Base-by-base conservation (phyloP, 768 basidiomycete genomes). In the Tylopilus subfusipes region DNA sequence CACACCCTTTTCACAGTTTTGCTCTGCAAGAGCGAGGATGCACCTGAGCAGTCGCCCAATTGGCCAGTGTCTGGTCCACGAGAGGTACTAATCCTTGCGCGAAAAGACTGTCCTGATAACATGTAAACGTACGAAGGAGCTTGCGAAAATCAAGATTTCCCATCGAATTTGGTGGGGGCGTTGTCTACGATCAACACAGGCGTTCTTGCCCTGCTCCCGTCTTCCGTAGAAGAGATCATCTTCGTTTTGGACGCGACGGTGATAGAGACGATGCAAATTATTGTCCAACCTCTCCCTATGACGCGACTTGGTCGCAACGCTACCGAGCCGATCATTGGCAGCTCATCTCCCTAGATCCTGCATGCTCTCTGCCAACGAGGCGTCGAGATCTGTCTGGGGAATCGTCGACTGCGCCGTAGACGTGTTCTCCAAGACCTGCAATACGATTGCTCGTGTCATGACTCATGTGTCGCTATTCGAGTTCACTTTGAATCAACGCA, bases 341-440 rank as follows among this genome's bases (percentile, higher is more conserved):
- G 11, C 33, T 30, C 36, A 64, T 46, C 46, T 64, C 43, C 62
- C 65, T 21, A 67, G 46, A 30, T 11, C 30, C 18, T 43, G 61
- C 64, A 67, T 66, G n/a, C 46, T 42, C 42, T 66, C 51, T 30
- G 53, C 59, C 48, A 68, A 40, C n/a, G 27, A 51, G 25, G 45
- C 45, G 11, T 59, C 47, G 13, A 48, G 36, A 19, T 61, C 64
- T n/a, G 19, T 14, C 45, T 48, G 36, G 3, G 54, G 11, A 29
- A 18, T 22, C 21, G 43, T 19, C 6, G 19, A 12, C 9, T 50
- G 52, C 11, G 2, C 16, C 4, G 9, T 33, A 13, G 44, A 5
- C 18, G 61, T 6, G 9, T 54, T 61, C 39, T 53, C 51, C 36
- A 65, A 45, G 16, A 31, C 45, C 65, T 66, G 6, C 10, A n/a